Conservation (phyloP, 2,329 filamentous ascomycete species). For the Achaetomium macrosporum region DNA sequence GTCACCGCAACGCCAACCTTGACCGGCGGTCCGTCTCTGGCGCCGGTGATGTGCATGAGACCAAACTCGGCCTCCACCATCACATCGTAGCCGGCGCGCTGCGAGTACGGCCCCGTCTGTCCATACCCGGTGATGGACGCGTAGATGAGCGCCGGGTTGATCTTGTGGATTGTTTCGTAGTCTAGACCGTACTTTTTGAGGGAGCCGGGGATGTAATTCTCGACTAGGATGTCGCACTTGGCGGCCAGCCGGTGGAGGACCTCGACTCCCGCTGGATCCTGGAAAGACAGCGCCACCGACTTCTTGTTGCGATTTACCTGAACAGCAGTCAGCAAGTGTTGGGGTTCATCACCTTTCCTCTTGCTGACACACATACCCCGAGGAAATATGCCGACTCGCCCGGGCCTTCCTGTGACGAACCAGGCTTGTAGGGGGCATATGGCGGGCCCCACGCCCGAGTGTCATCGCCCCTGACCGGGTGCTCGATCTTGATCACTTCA, state of each 20-base stretch:
- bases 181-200: slow-evolving; percentile 89
- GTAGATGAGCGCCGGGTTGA: slow-evolving; percentile 87
- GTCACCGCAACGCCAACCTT: slow-evolving; percentile 98
- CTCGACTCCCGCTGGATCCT: slow-evolving; percentile 73
- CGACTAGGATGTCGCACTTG: slow-evolving; percentile 86
- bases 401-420: slow-evolving; percentile 55
- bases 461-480: slow-evolving; percentile 85
- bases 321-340: neutral
- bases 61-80: slow-evolving; percentile 99
- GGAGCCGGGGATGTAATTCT: slow-evolving; percentile 90
- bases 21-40: slow-evolving; percentile 80
- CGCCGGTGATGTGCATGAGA: slow-evolving; percentile 96
- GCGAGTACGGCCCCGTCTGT: slow-evolving; percentile 84
- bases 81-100: slow-evolving; percentile 91
- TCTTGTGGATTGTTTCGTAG: slow-evolving; percentile 69
- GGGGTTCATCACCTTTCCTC: neutral
- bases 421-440: slow-evolving; percentile 70
- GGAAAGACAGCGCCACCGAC: slow-evolving; percentile 85
- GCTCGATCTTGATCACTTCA: slow-evolving; percentile 96
- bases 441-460: slow-evolving; percentile 95
- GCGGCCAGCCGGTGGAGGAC: slow-evolving; percentile 81
- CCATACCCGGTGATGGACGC: slow-evolving; percentile 96
- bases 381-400: slow-evolving; percentile 96
- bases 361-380: slow-evolving; percentile 52
- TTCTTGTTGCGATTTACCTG: slow-evolving; percentile 97